Conservation (phyloP, 1,284 basidiomycete species). For the Jaminaea rosea region DNA sequence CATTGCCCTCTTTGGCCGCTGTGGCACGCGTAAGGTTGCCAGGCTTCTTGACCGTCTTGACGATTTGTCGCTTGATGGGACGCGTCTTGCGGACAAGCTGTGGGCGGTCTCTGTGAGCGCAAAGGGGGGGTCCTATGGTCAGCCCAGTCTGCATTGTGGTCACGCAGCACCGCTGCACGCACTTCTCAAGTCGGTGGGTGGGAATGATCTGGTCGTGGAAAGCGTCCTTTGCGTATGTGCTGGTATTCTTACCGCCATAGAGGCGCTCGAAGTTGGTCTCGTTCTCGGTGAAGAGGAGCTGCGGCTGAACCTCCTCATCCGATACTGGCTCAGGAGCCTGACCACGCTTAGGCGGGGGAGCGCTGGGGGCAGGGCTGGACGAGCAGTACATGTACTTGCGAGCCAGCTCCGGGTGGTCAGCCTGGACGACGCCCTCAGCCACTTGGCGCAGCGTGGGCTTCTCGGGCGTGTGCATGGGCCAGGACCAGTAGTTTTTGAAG, state of each 20-base stretch:
- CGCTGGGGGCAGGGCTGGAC: conserved; percentile 80
- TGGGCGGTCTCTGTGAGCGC: conserved; percentile 4
- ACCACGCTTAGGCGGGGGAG: conserved; percentile 56
- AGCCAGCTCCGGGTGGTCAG: conserved; percentile 59
- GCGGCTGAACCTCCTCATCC: conserved; percentile 51
- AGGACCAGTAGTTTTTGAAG: conserved; percentile 98
- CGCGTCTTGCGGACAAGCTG: conserved; percentile 13
- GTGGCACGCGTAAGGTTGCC: background rate
- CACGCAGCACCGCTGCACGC: conserved; percentile 24
- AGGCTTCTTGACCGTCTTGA: background rate
- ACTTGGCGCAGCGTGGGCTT: conserved; percentile 59
- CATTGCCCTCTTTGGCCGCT: conserved; percentile 1
- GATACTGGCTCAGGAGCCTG: conserved; percentile 45
- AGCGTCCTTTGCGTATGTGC: conserved; percentile 90
- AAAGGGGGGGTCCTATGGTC: too few species aligned
- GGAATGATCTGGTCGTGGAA: conserved; percentile 95
- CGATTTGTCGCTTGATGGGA: conserved; percentile 1
- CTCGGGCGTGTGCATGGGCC: conserved; percentile 70
- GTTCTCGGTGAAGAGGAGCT: conserved; percentile 58
- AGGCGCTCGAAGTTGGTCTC: conserved; percentile 89
- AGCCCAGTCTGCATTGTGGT: too few species aligned
- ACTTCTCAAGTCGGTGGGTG: conserved; percentile 55
- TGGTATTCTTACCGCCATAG: conserved; percentile 65
- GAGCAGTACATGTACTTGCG: conserved; percentile 70
- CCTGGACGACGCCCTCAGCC: conserved; percentile 53